Conservation (phyloP, 768 basidiomycete species). For the Multifurca ochricompacta region DNA sequence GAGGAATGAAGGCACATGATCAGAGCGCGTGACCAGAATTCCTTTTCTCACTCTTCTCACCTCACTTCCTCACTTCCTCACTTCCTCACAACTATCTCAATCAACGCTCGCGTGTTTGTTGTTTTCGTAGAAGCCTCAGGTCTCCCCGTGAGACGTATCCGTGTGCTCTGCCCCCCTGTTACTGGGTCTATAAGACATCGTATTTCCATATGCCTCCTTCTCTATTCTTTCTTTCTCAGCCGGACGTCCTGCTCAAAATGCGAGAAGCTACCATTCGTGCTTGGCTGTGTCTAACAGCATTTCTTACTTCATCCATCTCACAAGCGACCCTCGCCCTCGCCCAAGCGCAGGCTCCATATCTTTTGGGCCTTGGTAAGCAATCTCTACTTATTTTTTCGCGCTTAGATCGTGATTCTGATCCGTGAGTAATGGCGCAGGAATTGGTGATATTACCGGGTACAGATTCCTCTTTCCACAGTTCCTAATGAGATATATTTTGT, state of each 20-base stretch:
- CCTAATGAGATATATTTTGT: too few species aligned
- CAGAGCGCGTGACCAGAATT: too few species aligned
- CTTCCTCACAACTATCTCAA: too few species aligned
- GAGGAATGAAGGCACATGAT: too few species aligned
- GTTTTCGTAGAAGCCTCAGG: not conserved
- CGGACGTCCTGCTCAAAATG: not conserved
- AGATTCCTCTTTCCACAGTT: too few species aligned
- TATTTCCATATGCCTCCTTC: not conserved
- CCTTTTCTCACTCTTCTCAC: too few species aligned
- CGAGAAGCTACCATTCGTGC: not conserved
- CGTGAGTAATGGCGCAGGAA: slow-evolving; percentile 35
- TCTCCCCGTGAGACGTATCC: not conserved
- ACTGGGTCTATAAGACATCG: not conserved
- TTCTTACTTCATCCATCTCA: slow-evolving; percentile 21
- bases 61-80: too few species aligned
- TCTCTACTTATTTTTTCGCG: not conserved
- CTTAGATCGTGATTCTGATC: not conserved
- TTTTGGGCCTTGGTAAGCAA: slow-evolving; percentile 52
- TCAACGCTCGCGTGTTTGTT: too few species aligned
- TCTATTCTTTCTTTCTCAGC: slow-evolving; percentile 1
- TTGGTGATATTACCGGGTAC: slow-evolving; percentile 70
- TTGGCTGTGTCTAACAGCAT: slow-evolving; percentile 5
- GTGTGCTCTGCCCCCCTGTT: not conserved
- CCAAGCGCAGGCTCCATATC: slow-evolving; percentile 28
- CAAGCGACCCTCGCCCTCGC: slow-evolving; percentile 32